A percentile compares a stretch with the other conserved stretches of the same genome.
These are phyloP conservation scores for Sherardia arvensis DNA, from an alignment of 257 asterid genomes.

Conservation along the genomic window DNA sequence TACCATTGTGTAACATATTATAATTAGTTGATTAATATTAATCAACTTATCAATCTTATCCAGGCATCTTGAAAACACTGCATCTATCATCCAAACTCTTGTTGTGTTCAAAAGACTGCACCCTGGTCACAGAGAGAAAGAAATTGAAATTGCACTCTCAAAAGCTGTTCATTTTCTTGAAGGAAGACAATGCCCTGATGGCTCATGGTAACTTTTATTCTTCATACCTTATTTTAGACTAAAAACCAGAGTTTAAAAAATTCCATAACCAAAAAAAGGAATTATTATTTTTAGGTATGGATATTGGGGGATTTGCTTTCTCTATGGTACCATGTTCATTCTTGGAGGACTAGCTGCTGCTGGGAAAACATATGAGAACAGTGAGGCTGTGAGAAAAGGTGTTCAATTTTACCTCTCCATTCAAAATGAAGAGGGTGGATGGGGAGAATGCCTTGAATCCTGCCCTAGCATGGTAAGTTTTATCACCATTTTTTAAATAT, in stretches of 20 bases:
- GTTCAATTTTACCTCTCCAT: slow-evolving; percentile 38
- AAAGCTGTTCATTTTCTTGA: slow-evolving; percentile 43
- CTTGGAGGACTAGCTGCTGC: slow-evolving; percentile 43
- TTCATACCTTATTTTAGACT: too few relatives aligned
- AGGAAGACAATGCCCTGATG: slow-evolving; percentile 51
- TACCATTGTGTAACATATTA: too few relatives aligned
- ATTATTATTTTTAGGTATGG: slow-evolving; percentile 84
- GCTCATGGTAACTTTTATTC: slow-evolving; percentile 60
- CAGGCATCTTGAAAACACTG: slow-evolving; percentile 63
- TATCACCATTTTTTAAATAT: too few relatives aligned
- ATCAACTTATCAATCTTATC: neutral
- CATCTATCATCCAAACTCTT: slow-evolving; percentile 42
- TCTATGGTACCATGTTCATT: slow-evolving; percentile 59
- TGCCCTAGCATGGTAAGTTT: slow-evolving; percentile 69
- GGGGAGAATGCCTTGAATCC: slow-evolving; percentile 77
- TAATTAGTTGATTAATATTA: neutral
- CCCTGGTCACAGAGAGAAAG: slow-evolving; percentile 61
- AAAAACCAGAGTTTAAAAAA: too few relatives aligned
- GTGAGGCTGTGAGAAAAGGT: slow-evolving; percentile 44
- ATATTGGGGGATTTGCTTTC: slow-evolving; percentile 70
- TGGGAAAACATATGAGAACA: slow-evolving; percentile 46
- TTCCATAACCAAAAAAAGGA: too few relatives aligned
- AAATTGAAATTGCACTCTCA: slow-evolving; percentile 42
- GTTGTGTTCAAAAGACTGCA: slow-evolving; percentile 44
- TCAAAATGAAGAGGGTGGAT: slow-evolving; percentile 81